These are phyloP conservation scores for Chamaecyparis obtusa DNA, from an alignment of 75 land plant genomes.

Conservation along the genomic window DNA sequence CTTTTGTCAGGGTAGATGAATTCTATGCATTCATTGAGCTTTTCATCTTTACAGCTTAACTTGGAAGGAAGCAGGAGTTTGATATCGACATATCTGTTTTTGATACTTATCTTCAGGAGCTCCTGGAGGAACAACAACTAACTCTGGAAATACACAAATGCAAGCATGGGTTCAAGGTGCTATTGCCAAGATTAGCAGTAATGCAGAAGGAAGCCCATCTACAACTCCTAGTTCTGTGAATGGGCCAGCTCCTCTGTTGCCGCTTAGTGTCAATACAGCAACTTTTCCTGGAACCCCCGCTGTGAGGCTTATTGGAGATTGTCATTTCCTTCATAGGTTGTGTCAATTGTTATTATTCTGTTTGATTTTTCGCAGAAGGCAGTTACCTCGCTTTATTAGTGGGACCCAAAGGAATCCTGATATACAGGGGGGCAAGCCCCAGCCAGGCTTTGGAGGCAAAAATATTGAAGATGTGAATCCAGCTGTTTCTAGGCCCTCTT, in stretches of 20 bases:
- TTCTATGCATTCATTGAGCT: constrained; percentile 1
- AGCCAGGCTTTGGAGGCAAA: constrained; percentile 28
- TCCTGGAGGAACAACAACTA: constrained; percentile 51
- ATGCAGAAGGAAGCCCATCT: constrained; percentile 56
- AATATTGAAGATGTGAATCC: constrained; percentile 38
- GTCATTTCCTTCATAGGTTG: constrained; percentile 95
- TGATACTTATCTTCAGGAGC: constrained; percentile 24
- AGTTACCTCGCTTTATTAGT: constrained; percentile 51
- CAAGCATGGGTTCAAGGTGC: constrained; percentile 99
- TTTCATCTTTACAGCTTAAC: background rate
- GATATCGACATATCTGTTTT: background rate
- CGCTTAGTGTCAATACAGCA: constrained; percentile 85
- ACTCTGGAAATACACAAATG: constrained; percentile 84
- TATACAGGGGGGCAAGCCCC: constrained; percentile 33
- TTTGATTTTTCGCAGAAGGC: constrained; percentile 81
- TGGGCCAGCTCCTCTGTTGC: constrained; percentile 62
- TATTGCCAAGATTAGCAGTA: constrained; percentile 92
- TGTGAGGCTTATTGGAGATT: constrained; percentile 95
- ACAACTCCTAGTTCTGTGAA: constrained; percentile 53
- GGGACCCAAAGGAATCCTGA: constrained; percentile 51
- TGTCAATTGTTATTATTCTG: constrained; percentile 96
- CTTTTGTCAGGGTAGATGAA: background rate
- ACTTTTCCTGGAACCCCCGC: constrained; percentile 99
- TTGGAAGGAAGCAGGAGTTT: background rate
- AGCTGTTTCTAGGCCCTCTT: constrained; percentile 22